These are phyloP conservation scores for Cornus suecica DNA, from an alignment of 148 eudicot genomes.

Conservation along the genomic window DNA sequence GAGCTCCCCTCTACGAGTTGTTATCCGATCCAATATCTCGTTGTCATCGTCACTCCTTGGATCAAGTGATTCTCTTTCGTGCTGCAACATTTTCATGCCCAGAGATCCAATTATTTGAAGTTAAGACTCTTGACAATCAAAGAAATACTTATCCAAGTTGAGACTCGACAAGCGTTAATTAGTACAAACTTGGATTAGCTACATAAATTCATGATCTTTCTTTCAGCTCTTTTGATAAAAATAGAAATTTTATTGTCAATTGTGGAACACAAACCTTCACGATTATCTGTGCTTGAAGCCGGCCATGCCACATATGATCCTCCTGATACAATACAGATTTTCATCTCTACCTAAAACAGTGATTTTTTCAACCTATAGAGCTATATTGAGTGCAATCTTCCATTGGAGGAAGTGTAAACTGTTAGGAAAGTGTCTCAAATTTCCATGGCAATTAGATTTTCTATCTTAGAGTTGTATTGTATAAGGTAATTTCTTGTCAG, in stretches of 20 bases:
- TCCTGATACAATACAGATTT: neutral
- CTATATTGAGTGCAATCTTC: too few relatives aligned
- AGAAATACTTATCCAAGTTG: neutral
- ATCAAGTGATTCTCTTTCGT: constrained; percentile 31
- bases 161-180: neutral
- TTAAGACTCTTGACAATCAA: neutral
- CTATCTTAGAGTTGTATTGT: too few relatives aligned
- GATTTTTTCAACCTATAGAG: neutral
- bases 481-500: too few relatives aligned
- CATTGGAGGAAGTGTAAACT: too few relatives aligned
- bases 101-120: neutral
- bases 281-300: neutral
- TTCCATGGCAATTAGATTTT: too few relatives aligned
- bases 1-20: constrained; percentile 83
- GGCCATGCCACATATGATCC: neutral
- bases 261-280: too few relatives aligned
- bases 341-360: too few relatives aligned
- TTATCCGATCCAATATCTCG: constrained; percentile 64
- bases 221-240: neutral
- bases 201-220: neutral
- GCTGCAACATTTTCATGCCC: constrained; percentile 10
- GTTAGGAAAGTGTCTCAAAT: too few relatives aligned
- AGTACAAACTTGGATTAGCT: neutral
- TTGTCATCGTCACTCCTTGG: constrained; percentile 26
- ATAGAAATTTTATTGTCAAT: neutral